Conservation (phyloP, 768 basidiomycete species). For the Lentinula edodes region DNA sequence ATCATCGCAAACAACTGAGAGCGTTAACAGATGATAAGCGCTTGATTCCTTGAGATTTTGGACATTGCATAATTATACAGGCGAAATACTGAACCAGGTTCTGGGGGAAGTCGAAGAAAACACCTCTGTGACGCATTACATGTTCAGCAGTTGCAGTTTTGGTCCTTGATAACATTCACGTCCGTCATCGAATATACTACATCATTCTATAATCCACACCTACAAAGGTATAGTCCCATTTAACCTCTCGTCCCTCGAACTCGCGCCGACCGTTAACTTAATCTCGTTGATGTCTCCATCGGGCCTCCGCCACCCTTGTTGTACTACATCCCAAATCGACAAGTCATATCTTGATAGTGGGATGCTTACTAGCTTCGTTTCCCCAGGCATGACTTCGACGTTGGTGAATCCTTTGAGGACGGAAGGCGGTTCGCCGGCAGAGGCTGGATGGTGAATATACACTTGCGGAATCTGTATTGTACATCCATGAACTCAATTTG, state of each 20-base stretch:
- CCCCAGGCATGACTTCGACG: conserved; percentile 41
- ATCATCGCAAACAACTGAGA: too few species aligned
- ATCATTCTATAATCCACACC: not conserved
- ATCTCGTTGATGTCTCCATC: conserved; percentile 56
- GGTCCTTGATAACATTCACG: too few species aligned
- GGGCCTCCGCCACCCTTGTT: conserved; percentile 74
- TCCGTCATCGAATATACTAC: too few species aligned
- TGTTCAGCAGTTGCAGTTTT: too few species aligned
- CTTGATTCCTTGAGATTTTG: too few species aligned
- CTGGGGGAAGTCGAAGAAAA: too few species aligned
- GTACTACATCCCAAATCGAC: conserved; percentile 69
- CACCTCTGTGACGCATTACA: too few species aligned
- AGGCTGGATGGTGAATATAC: conserved; percentile 62
- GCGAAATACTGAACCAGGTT: too few species aligned
- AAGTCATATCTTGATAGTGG: conserved; percentile 64
- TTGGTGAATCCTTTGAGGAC: conserved; percentile 68
- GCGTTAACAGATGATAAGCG: too few species aligned
- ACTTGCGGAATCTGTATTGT: conserved; percentile 59
- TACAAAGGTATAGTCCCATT: conserved; percentile 28
- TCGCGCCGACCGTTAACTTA: conserved; percentile 59
- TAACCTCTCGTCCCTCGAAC: conserved; percentile 59
- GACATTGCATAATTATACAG: too few species aligned
- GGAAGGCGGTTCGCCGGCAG: conserved; percentile 65
- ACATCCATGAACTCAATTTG: not conserved
- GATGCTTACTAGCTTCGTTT: conserved; percentile 43